These are phyloP conservation scores for Arthrobotrys sinensis DNA, from an alignment of 2,329 filamentous ascomycete genomes.

Conservation along the genomic window DNA sequence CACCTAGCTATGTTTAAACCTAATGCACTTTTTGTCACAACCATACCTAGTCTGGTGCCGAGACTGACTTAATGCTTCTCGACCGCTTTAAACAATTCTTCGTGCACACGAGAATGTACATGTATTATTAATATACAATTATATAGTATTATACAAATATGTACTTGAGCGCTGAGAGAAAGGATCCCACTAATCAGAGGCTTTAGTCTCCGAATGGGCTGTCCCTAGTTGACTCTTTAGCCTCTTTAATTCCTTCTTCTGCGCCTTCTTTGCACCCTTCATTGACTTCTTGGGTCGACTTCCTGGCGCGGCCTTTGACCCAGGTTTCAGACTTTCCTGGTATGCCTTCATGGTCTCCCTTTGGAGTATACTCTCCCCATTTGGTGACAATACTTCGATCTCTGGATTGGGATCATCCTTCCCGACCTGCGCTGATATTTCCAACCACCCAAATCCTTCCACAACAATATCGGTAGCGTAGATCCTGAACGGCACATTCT, in stretches of 20 bases:
- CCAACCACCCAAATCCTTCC: slow-evolving; percentile 94
- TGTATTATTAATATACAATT: no score
- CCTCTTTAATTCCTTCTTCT: slow-evolving; percentile 38
- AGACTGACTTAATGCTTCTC: no score
- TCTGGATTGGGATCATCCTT: slow-evolving; percentile 70
- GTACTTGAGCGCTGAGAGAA: no score
- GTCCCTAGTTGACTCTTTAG: slow-evolving; percentile 10
- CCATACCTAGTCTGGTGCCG: no score
- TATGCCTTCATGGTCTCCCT: slow-evolving; percentile 63
- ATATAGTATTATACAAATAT: no score
- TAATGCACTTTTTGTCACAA: no score
- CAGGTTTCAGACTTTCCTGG: slow-evolving; percentile 55
- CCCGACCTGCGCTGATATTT: slow-evolving; percentile 86
- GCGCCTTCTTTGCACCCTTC: slow-evolving; percentile 65
- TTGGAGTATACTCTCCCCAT: slow-evolving; percentile 52
- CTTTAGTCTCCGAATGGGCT: background rate
- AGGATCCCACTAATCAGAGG: no score
- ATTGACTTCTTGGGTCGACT: slow-evolving; percentile 38
- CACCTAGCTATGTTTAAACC: no score
- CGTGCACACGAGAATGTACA: no score
- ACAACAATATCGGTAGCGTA: slow-evolving; percentile 87
- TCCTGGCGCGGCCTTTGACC: slow-evolving; percentile 49
- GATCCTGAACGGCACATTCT: slow-evolving; percentile 84
- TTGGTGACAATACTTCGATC: slow-evolving; percentile 62
- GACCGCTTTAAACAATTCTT: no score